A percentile compares a stretch with the other conserved stretches of the same genome.
phyloP scores from a whole-genome alignment of 1,139 yeast species.

The Hyphopichia burtonii region DNA sequence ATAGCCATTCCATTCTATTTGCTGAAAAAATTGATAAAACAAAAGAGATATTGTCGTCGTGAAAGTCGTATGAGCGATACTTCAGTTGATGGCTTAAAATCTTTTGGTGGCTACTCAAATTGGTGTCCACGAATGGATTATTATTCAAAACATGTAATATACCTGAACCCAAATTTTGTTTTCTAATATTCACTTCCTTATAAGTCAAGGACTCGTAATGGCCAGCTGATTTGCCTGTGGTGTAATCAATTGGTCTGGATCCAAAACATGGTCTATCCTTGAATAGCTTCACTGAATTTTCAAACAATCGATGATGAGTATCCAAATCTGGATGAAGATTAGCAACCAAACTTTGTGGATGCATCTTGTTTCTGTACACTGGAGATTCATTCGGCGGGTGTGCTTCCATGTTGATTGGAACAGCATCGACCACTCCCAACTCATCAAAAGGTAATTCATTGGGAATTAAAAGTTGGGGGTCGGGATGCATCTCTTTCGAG shows the following conservation, averaged over 20 bases:
- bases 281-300: slow-evolving; percentile 12
- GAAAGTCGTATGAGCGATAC: slow-evolving; percentile 19
- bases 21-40: slow-evolving; percentile 34
- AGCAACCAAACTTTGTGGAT: slow-evolving; percentile 33
- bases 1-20: slow-evolving; percentile 39
- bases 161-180: slow-evolving; percentile 62
- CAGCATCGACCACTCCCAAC: slow-evolving; percentile 2
- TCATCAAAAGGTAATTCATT: slow-evolving; percentile 2
- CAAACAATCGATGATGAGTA: slow-evolving; percentile 16
- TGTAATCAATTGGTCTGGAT: slow-evolving; percentile 14
- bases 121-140: slow-evolving; percentile 36
- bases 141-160: slow-evolving; percentile 48
- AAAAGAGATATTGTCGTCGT: slow-evolving; percentile 27
- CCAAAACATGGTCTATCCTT: slow-evolving; percentile 17
- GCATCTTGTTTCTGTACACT: slow-evolving; percentile 1
- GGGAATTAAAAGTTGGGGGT: not conserved
- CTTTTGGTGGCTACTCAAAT: slow-evolving; percentile 25
- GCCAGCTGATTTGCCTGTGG: slow-evolving; percentile 9
- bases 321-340: slow-evolving; percentile 35
- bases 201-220: slow-evolving; percentile 51
- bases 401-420: slow-evolving; percentile 1
- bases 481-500: not conserved
- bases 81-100: slow-evolving; percentile 19
- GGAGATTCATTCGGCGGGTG: slow-evolving; percentile 1
- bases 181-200: slow-evolving; percentile 37